These are phyloP conservation scores for Dendrobium nobile DNA, from an alignment of 106 monocot species.

Conservation along the genomic window DNA sequence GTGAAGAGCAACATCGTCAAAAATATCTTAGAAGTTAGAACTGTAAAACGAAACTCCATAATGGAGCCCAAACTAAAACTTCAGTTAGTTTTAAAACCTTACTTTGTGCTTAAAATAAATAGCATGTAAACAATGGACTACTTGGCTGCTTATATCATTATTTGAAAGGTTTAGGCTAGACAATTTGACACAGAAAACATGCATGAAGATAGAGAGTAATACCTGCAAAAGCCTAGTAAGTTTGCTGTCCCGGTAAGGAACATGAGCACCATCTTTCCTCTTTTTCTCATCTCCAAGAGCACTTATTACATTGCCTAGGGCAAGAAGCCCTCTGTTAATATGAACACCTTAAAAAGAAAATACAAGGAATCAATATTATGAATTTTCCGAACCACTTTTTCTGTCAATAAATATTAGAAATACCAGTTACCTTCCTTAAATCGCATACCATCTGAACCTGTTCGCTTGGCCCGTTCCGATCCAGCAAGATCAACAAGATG, in stretches of 20 bases:
- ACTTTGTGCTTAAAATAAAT: not conserved
- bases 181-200: not conserved
- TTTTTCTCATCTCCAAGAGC: constrained; percentile 99
- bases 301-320: constrained; percentile 98
- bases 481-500: constrained; percentile 99
- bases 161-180: not conserved
- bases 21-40: not conserved
- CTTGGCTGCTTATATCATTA: not conserved
- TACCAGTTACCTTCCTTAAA: constrained; percentile 85
- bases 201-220: not conserved
- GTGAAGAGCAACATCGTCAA: not conserved
- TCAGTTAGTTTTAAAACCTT: constrained; percentile 1
- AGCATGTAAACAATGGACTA: not conserved
- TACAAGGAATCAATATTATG: not conserved
- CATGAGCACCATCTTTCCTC: constrained; percentile 89
- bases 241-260: constrained; percentile 99
- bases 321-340: constrained; percentile 94
- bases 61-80: not conserved
- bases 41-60: not conserved
- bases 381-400: not conserved
- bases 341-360: constrained; percentile 66
- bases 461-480: constrained; percentile 93
- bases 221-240: constrained; percentile 96
- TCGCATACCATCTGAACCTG: constrained; percentile 92
- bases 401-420: not conserved